Conservation (phyloP, 768 basidiomycete genomes). For the Floccularia luteovirens region DNA sequence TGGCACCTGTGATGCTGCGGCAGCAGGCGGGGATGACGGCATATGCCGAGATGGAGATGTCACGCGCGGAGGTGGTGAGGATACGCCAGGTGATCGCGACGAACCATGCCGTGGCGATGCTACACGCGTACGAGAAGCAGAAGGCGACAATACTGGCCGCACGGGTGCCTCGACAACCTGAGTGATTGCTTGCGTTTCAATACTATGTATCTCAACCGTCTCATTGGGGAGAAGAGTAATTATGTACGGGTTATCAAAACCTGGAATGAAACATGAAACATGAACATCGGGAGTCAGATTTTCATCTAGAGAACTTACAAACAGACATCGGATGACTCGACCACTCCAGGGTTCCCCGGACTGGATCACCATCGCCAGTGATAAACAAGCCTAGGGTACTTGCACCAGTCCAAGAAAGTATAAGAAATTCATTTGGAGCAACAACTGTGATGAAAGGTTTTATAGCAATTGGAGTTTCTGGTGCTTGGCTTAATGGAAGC, state of each 20-base stretch:
- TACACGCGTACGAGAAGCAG: background rate
- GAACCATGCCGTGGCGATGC: background rate
- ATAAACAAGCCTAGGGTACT: conserved; percentile 85
- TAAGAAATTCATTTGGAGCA: conserved; percentile 72
- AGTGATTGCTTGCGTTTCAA: conserved; percentile 64
- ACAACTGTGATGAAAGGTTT: conserved; percentile 75
- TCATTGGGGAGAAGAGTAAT: conserved; percentile 73
- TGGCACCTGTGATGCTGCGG: background rate
- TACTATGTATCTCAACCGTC: conserved; percentile 74
- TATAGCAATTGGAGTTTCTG: conserved; percentile 29
- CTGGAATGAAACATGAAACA: conserved; percentile 22
- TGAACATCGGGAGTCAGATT: no score
- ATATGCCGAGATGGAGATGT: background rate
- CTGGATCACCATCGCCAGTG: conserved; percentile 78
- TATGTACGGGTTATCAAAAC: conserved; percentile 76
- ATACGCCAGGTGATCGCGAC: background rate
- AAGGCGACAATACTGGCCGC: no score
- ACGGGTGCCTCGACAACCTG: conserved; percentile 48
- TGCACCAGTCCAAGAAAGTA: conserved; percentile 78
- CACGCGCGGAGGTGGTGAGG: background rate
- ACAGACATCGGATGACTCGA: conserved; percentile 67
- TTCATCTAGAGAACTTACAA: conserved; percentile 53
- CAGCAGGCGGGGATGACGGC: no score
- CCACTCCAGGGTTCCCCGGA: conserved; percentile 87
- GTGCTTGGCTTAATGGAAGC: conserved; percentile 72